phyloP scores from a whole-genome alignment of 176 grass and related monocot species.

The Rhipidocladum racemiflorum region DNA sequence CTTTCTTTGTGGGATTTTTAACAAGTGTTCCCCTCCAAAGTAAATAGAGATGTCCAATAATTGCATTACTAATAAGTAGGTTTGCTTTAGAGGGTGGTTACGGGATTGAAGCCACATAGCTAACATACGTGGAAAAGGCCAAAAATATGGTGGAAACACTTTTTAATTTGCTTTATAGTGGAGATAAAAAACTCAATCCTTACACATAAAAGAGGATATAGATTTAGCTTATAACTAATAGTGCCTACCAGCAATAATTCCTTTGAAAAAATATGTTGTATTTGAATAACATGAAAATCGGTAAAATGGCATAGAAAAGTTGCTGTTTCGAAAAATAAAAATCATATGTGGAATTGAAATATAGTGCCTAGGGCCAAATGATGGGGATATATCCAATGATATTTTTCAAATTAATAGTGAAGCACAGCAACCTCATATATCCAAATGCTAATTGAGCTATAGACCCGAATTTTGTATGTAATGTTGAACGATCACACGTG shows the following conservation, averaged over 20 bases:
- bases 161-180: not conserved
- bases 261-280: not conserved
- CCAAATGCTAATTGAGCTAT: not conserved
- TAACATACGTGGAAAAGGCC: constrained; percentile 26
- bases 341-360: not conserved
- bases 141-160: constrained; percentile 26
- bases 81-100: constrained; percentile 34
- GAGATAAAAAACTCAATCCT: not conserved
- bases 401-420: not conserved
- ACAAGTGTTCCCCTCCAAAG: constrained; percentile 21
- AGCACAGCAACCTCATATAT: not conserved
- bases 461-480: not conserved
- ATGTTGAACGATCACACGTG: not conserved
- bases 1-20: not conserved
- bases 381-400: not conserved
- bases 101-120: constrained; percentile 24
- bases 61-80: constrained; percentile 30
- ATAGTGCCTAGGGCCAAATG: not conserved
- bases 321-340: not conserved
- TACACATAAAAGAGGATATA: not conserved
- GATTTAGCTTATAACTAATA: not conserved
- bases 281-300: not conserved
- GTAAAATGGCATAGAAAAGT: not conserved
- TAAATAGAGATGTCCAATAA: constrained; percentile 40
- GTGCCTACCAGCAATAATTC: not conserved